These are phyloP conservation scores for Glycine soja DNA, from an alignment of 306 rosid species.

Conservation along the genomic window DNA sequence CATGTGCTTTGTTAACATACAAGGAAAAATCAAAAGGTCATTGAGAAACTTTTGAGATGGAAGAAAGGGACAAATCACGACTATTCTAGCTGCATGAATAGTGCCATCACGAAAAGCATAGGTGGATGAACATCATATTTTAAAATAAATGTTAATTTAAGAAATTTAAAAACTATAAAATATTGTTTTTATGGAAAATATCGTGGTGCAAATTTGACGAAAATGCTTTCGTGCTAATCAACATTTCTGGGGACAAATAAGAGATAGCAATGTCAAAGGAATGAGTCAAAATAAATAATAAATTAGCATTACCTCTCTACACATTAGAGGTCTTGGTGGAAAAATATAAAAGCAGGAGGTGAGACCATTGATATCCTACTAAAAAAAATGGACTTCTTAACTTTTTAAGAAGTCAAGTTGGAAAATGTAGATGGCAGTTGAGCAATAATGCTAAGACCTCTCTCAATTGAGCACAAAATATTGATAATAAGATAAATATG, in stretches of 20 bases:
- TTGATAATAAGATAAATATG: not conserved
- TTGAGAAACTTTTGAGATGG: not conserved
- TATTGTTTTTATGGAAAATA: not conserved
- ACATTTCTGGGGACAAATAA: not conserved
- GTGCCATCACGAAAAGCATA: not conserved
- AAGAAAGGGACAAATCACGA: not conserved
- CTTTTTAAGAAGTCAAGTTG: not conserved
- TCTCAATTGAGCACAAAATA: not conserved
- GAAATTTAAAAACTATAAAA: not conserved
- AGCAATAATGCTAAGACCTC: not conserved
- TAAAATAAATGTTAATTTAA: not conserved
- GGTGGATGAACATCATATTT: not conserved
- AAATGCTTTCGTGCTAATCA: not conserved
- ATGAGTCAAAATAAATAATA: not conserved
- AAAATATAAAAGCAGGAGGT: not conserved
- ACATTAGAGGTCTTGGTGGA: not conserved
- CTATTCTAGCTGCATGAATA: not conserved
- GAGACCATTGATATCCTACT: not conserved
- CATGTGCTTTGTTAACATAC: not conserved
- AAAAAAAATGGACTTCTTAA: not conserved
- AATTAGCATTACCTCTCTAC: not conserved
- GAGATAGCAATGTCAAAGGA: not conserved
- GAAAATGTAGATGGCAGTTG: not conserved
- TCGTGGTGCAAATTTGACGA: not conserved
- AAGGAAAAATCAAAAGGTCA: not conserved